These are phyloP conservation scores for Aaosphaeria pasadenensis DNA, from an alignment of 2,329 filamentous ascomycete genomes.

Conservation along the genomic window DNA sequence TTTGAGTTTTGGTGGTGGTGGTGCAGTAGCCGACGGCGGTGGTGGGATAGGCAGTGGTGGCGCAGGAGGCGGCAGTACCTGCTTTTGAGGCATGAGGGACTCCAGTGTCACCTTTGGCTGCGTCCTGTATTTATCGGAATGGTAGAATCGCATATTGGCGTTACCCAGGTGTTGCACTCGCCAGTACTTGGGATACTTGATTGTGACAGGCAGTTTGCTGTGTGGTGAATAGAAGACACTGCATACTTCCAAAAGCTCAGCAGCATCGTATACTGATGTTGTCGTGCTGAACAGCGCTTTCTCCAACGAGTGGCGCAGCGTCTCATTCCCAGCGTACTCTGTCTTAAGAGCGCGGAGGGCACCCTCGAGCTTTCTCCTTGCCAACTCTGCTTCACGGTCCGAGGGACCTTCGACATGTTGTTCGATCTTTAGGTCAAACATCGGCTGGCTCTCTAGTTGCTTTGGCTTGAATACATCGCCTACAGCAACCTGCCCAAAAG, in stretches of 20 bases:
- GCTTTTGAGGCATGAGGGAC: neutral
- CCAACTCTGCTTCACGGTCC: slow-evolving; percentile 51
- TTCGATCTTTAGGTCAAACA: slow-evolving; percentile 53
- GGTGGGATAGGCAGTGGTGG: neutral
- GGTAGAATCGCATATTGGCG: slow-evolving; percentile 33
- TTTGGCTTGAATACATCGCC: slow-evolving; percentile 43
- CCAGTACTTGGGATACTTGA: slow-evolving; percentile 59
- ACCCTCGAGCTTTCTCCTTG: slow-evolving; percentile 56
- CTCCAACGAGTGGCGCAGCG: slow-evolving; percentile 55
- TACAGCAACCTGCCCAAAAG: slow-evolving; percentile 58
- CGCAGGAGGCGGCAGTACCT: neutral
- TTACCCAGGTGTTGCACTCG: slow-evolving; percentile 52
- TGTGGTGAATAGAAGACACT: slow-evolving; percentile 53
- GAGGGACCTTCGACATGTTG: slow-evolving; percentile 43
- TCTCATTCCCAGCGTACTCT: slow-evolving; percentile 48
- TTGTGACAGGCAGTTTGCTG: slow-evolving; percentile 47
- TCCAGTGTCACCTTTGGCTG: slow-evolving; percentile 4
- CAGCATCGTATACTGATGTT: slow-evolving; percentile 53
- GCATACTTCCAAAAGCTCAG: slow-evolving; percentile 57
- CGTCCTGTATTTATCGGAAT: slow-evolving; percentile 18
- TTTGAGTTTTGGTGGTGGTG: neutral
- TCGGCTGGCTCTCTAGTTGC: slow-evolving; percentile 34
- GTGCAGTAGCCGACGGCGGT: neutral
- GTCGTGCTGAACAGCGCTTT: slow-evolving; percentile 51
- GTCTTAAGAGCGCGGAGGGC: slow-evolving; percentile 56